Conservation (phyloP, 225 moss, liverwort and hornwort species). For the Pseudisothecium myosuroides region DNA sequence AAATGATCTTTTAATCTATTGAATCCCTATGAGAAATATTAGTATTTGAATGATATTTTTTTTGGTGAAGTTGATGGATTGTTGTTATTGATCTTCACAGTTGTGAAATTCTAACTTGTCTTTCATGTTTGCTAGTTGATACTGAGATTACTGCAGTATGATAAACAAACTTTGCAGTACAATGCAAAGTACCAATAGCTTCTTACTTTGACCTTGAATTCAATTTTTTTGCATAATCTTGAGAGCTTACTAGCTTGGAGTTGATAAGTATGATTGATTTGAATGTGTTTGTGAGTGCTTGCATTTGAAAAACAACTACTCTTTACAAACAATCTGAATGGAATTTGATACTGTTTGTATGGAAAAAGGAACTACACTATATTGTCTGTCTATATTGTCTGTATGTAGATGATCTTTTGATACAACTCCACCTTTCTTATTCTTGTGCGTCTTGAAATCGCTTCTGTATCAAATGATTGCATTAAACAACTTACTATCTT, state of each 20-base stretch:
- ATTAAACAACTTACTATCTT: too few relatives aligned
- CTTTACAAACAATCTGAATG: rapidly evolving
- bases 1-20: rapidly evolving
- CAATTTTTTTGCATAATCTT: too few relatives aligned
- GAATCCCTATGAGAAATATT: rapidly evolving
- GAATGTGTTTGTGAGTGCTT: neutral
- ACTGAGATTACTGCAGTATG: rapidly evolving
- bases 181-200: neutral
- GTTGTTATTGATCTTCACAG: too few relatives aligned
- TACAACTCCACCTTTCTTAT: too few relatives aligned
- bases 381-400: too few relatives aligned
- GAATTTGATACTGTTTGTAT: neutral
- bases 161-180: neutral
- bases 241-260: neutral
- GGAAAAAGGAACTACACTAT: neutral
- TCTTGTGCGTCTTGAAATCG: neutral
- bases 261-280: too few relatives aligned
- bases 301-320: neutral
- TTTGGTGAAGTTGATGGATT: neutral
- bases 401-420: too few relatives aligned
- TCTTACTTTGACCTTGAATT: neutral
- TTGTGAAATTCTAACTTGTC: rapidly evolving
- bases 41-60: neutral
- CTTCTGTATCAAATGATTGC: neutral
- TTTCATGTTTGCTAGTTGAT: neutral